Base-by-base conservation (phyloP, 2,329 filamentous ascomycete species). In the Diaporthe capsici region DNA sequence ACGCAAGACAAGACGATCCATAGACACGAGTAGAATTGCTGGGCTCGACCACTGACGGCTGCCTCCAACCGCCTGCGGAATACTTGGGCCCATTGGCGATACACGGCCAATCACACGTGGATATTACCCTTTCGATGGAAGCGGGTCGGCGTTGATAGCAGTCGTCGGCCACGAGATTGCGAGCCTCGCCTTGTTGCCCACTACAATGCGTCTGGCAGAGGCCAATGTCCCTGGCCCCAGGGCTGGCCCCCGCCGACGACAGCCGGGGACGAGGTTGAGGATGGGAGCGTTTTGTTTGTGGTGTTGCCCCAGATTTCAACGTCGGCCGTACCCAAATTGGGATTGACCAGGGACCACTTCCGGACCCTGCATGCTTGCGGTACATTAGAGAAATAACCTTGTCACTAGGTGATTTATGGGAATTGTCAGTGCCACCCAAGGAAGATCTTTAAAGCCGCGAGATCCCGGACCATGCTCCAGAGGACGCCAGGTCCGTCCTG, bases 361-460 rank as follows among this genome's bases (percentile, higher is more conserved):
- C 65, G 65, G 65, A 55, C 65, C 65, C 65, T 70, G 65, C 65
- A 42, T 55, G 31, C 15, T 10, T 42, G 65, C 28, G 65, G 65
- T 31, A 55, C 65, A 55, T 42, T 12, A 31, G 34, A 70, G 49
- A 70, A n/a, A 55, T 70, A 70, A 42, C 65, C 49, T 55, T 70
- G 65, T 70, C 65, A 22, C 65, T 55, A 55, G 65, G 49, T 70
- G 65, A 70, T 31, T 55, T 70, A 42, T 55, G 47, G 65, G 65
- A 70, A 70, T 55, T 70, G 65, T 70, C 65, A 70, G 65, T 70
- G 65, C 65, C 65, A 70, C 65, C 65, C 65, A 55, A 55, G 65
- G 65, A 55, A 55, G 65, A 70, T 70, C 47, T 55, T 42, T 70
- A 70, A 55, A 70, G 65, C 65, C 65, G 65, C 65, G 65, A 70